These are phyloP conservation scores for Saitozyma sp. DNA, from an alignment of 768 basidiomycete genomes.

Conservation along the genomic window DNA sequence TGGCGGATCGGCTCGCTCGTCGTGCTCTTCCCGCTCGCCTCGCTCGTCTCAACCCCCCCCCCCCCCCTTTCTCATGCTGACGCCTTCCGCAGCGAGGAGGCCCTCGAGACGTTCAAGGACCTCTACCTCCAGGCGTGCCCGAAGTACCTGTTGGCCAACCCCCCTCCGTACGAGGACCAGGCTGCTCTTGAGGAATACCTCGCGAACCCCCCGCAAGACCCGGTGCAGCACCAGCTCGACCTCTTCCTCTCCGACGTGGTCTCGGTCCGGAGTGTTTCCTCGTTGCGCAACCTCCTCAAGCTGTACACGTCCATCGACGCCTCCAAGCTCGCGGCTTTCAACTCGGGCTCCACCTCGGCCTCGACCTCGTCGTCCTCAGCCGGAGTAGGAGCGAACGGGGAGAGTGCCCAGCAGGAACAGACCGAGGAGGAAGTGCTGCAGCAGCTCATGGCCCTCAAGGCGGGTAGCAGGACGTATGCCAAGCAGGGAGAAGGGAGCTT, in stretches of 20 bases:
- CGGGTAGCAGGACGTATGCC: conserved; percentile 67
- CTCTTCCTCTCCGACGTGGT: conserved; percentile 81
- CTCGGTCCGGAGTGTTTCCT: conserved; percentile 74
- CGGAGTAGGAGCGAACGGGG: too few relatives aligned
- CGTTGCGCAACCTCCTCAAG: conserved; percentile 86
- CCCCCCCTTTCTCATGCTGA: not conserved
- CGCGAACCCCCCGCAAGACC: conserved; percentile 60
- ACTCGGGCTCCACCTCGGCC: conserved; percentile 52
- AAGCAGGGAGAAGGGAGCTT: conserved; percentile 57
- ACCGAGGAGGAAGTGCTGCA: conserved; percentile 93
- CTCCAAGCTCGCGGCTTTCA: conserved; percentile 85
- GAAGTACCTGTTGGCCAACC: conserved; percentile 92
- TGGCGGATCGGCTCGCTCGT: too few relatives aligned
- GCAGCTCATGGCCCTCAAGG: conserved; percentile 96
- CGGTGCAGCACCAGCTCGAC: conserved; percentile 77
- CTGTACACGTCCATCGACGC: conserved; percentile 92
- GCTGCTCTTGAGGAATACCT: conserved; percentile 61
- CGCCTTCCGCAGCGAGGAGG: conserved; percentile 56
- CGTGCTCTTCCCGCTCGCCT: too few relatives aligned
- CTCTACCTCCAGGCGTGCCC: conserved; percentile 93
- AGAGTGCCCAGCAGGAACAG: conserved; percentile 17
- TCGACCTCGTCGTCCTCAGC: too few relatives aligned
- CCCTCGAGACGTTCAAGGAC: conserved; percentile 79
- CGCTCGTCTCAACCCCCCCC: too few relatives aligned
- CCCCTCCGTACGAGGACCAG: conserved; percentile 87